Evolutionary conservation across 257 asterid species (phyloP), one percentile per base, ranked within the genome.

Genomic region (Striga asiatica): DNA sequence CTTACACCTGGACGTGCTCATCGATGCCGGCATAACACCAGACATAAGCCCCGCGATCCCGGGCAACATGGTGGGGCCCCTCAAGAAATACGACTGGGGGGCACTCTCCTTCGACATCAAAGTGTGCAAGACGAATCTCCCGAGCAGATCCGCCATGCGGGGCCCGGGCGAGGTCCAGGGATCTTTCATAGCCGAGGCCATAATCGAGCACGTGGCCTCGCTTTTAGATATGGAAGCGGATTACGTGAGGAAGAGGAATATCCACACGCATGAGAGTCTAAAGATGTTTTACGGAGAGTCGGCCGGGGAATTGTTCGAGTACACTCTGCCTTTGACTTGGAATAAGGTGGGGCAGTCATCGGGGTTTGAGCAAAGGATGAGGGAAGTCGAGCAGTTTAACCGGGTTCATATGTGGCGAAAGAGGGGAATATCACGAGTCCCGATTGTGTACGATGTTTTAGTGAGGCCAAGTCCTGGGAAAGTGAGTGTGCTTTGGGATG

Each of bases 381-480:
- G 54, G 27, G 35, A 18, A 56, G 34, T 76, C 1, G 58, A 80
- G 55, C 66, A 58, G 57, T 85, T 82, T 56, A 85, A 85, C 55
- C 43, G 25, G 39, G 34, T 43, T 17, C 68, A 62, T 24, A 59
- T 22, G 29, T 85, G 95, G 93, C 60, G 29, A 42, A 85, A 85
- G 66, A 72, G 81, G 62, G 93, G 95, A 19, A 78, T 85, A 58
- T 85, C 95, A 14, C 65, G 93, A 37, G 77, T 85, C 12, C 93
- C 93, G 3, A 61, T 78, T 7, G 70, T 82, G 58, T 56, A 66
- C 49, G 67, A 68, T 39, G 71, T 77, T 20, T 0, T 0, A 1
- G 61, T 73, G 14, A 75, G 78, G 39, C 56, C 85, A 0, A 69
- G 71, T 10, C 83, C 95, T 0, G 95, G 87, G 27, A 82, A 76